A percentile compares a stretch with the other conserved stretches of the same genome.
Evolutionary conservation across 139 green algal genomes (phyloP).

Genomic region (Chlorella sp.): DNA sequence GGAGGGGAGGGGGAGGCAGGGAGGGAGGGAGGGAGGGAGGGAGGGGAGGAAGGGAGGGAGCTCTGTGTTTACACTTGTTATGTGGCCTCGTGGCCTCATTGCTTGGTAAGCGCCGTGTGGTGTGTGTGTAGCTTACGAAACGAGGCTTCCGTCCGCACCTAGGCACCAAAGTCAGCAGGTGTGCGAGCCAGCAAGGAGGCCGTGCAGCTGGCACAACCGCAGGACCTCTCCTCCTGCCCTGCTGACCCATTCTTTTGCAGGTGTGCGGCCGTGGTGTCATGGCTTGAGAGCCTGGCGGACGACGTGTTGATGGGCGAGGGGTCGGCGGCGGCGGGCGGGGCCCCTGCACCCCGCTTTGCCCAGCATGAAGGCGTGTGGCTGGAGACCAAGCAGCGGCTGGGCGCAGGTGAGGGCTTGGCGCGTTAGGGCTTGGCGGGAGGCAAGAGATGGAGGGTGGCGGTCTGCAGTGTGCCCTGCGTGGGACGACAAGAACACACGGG

Average conservation of each 20-base stretch:
- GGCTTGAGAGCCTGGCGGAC: constrained; percentile 59
- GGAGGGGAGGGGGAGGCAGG: neutral
- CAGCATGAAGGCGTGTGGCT: constrained; percentile 60
- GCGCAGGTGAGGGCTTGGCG: constrained; percentile 1
- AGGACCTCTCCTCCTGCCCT: neutral
- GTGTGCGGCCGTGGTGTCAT: constrained; percentile 53
- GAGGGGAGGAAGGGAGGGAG: no score
- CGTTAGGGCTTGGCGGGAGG: neutral
- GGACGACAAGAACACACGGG: no score
- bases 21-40: neutral
- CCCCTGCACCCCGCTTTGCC: constrained; percentile 14
- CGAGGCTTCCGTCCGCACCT: neutral
- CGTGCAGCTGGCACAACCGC: no score
- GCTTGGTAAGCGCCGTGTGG: neutral
- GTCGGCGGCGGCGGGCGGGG: neutral
- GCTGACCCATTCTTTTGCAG: constrained; percentile 10
- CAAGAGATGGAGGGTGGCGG: neutral
- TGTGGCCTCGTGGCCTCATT: neutral
- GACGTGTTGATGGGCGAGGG: constrained; percentile 5
- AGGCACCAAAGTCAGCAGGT: no score
- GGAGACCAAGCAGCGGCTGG: constrained; percentile 41
- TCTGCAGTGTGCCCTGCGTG: neutral
- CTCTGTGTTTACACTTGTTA: no score
- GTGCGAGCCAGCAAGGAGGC: no score
- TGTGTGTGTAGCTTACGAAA: neutral